Conservation (phyloP, 1,284 basidiomycete genomes). For the Ceratobasidium papillatum region DNA sequence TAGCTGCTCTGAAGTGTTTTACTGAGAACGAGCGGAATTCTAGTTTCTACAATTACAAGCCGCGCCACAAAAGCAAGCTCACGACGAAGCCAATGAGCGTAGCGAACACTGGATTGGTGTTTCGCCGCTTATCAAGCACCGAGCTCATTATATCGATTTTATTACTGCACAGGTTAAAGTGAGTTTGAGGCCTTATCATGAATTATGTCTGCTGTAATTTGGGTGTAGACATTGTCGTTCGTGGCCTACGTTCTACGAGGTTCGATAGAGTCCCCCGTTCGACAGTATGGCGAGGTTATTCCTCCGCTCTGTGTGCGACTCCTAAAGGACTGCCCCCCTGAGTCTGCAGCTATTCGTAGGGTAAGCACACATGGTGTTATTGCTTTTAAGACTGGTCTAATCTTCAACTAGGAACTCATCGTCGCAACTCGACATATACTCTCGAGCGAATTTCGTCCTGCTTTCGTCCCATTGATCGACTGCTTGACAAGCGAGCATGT, state of each 20-base stretch:
- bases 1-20: background rate
- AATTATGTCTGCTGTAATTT: conserved; percentile 5
- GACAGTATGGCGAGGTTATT: conserved; percentile 83
- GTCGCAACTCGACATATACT: conserved; percentile 94
- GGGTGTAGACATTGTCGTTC: conserved; percentile 87
- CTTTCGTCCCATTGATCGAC: conserved; percentile 86
- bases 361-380: conserved; percentile 52
- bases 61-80: conserved; percentile 85
- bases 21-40: background rate
- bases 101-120: conserved; percentile 86
- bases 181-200: conserved; percentile 37
- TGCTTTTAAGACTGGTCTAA: background rate
- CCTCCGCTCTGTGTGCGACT: conserved; percentile 85
- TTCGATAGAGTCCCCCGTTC: conserved; percentile 67
- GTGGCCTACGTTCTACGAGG: conserved; percentile 87
- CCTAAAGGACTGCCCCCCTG: conserved; percentile 92
- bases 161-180: conserved; percentile 95
- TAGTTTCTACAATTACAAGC: conserved; percentile 80
- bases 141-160: conserved; percentile 85
- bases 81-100: conserved; percentile 82
- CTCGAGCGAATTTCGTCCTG: conserved; percentile 80
- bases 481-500: conserved; percentile 92
- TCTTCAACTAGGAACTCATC: conserved; percentile 77
- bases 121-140: conserved; percentile 77
- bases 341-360: conserved; percentile 83